A percentile compares a stretch with the other conserved stretches of the same genome.
Evolutionary conservation across 306 rosid genomes (phyloP).

Genomic region (Cicer chorassanicum): DNA sequence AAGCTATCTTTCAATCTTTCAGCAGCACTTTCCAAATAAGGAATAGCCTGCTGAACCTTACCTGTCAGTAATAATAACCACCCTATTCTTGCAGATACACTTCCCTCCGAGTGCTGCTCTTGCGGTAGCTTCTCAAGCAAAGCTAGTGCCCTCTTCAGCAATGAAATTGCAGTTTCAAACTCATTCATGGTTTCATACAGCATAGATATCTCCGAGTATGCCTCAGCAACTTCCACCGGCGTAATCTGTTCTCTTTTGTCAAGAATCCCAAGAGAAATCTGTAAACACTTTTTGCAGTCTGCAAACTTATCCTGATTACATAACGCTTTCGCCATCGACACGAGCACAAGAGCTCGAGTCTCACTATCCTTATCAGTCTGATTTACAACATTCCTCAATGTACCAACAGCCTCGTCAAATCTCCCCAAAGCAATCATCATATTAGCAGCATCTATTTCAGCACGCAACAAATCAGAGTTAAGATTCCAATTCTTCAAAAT

Average conservation of each 20-base stretch:
- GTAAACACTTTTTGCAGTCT: slow-evolving; percentile 74
- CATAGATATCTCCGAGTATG: slow-evolving; percentile 85
- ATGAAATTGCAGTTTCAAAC: slow-evolving; percentile 82
- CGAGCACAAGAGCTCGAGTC: slow-evolving; percentile 74
- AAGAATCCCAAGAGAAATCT: slow-evolving; percentile 78
- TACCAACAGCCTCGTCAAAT: slow-evolving; percentile 76
- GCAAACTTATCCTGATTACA: slow-evolving; percentile 73
- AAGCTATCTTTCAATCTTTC: slow-evolving; percentile 87
- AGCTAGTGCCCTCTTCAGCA: slow-evolving; percentile 72
- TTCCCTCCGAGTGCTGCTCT: slow-evolving; percentile 91
- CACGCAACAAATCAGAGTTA: slow-evolving; percentile 69
- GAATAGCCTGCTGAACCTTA: slow-evolving; percentile 86
- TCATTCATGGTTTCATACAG: slow-evolving; percentile 90
- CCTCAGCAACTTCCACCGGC: slow-evolving; percentile 83
- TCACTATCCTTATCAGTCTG: slow-evolving; percentile 75
- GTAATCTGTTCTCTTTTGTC: slow-evolving; percentile 68
- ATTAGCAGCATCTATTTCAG: slow-evolving; percentile 88
- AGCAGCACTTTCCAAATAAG: slow-evolving; percentile 88
- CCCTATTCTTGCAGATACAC: slow-evolving; percentile 88
- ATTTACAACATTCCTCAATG: slow-evolving; percentile 68
- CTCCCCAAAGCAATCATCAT: slow-evolving; percentile 87
- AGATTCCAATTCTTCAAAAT: slow-evolving; percentile 89
- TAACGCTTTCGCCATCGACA: slow-evolving; percentile 88
- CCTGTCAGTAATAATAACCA: slow-evolving; percentile 88
- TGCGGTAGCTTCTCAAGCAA: slow-evolving; percentile 88